A percentile compares a stretch with the other conserved stretches of the same genome.
phyloP scores from a whole-genome alignment of 768 basidiomycete species.

The Tricholoma terreum region DNA sequence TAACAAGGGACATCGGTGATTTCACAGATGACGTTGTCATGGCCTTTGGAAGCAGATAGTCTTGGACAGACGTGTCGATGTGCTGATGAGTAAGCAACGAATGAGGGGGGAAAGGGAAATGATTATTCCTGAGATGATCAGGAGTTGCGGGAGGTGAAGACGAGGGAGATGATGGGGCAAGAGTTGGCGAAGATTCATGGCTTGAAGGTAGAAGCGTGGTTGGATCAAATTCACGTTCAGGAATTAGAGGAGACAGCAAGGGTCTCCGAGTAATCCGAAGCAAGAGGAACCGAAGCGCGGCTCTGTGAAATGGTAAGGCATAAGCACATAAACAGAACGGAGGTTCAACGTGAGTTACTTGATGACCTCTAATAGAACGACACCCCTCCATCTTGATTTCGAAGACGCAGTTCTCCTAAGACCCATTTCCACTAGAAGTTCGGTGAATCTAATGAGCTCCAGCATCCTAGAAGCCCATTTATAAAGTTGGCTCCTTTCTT shows the following conservation, averaged over 20 bases:
- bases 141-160: constrained; percentile 62
- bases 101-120: constrained; percentile 61
- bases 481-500: constrained; percentile 64
- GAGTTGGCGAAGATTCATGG: constrained; percentile 54
- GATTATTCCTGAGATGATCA: constrained; percentile 80
- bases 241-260: constrained; percentile 71
- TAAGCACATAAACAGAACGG: constrained; percentile 8
- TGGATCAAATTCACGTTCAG: constrained; percentile 86
- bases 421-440: constrained; percentile 89
- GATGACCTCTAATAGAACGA: constrained; percentile 74
- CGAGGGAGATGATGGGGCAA: constrained; percentile 54
- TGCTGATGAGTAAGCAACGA: constrained; percentile 53
- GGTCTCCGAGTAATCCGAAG: constrained; percentile 76
- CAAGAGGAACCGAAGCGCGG: constrained; percentile 67
- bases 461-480: constrained; percentile 75
- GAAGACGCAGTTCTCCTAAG: constrained; percentile 67
- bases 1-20: constrained; percentile 64
- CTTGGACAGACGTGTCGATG: constrained; percentile 63
- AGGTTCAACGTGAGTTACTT: constrained; percentile 58
- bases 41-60: constrained; percentile 80
- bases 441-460: constrained; percentile 74
- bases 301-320: constrained; percentile 45
- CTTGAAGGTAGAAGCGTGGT: constrained; percentile 55
- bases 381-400: constrained; percentile 67
- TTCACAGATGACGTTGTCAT: constrained; percentile 70